Conservation (phyloP, 2,329 filamentous ascomycete species). For the Nemania sp. region DNA sequence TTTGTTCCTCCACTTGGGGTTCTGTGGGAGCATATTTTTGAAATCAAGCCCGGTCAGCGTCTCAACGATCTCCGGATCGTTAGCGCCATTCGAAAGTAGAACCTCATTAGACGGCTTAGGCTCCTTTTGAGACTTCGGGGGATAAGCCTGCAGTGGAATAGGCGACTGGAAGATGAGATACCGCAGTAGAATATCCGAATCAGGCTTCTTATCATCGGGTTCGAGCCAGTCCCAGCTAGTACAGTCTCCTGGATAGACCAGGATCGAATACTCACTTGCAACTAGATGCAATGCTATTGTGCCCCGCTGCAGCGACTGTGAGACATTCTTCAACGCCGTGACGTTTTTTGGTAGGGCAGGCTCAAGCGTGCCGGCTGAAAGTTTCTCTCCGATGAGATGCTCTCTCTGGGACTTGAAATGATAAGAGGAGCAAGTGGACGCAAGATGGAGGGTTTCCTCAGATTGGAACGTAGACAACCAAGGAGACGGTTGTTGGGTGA, state of each 20-base stretch:
- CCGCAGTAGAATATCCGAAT: conserved; percentile 26
- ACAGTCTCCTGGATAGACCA: conserved; percentile 37
- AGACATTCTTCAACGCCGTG: conserved; percentile 30
- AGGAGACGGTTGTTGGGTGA: conserved; percentile 31
- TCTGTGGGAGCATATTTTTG: conserved; percentile 30
- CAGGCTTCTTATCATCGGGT: conserved; percentile 13
- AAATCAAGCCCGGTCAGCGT: conserved; percentile 32
- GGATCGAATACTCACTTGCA: conserved; percentile 36
- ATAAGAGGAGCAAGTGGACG: conserved; percentile 32
- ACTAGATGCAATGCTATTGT: conserved; percentile 36
- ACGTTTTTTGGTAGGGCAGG: conserved; percentile 21
- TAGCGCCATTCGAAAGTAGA: conserved; percentile 17
- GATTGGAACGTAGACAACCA: conserved; percentile 37
- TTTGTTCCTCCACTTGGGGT: conserved; percentile 28
- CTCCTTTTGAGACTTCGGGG: conserved; percentile 19
- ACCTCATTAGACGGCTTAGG: conserved; percentile 9
- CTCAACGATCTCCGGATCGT: conserved; percentile 28
- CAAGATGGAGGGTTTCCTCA: conserved; percentile 32
- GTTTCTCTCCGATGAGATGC: conserved; percentile 24
- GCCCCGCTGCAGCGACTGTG: conserved; percentile 28
- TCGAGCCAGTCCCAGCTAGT: conserved; percentile 33
- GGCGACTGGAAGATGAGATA: conserved; percentile 35
- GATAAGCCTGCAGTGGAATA: conserved; percentile 30
- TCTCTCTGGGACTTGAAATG: conserved; percentile 31
- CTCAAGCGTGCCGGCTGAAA: conserved; percentile 33